A percentile compares a stretch with the other conserved stretches of the same genome.
Conservation (phyloP, 1,139 yeast genomes). For the Candida gigantensis region DNA sequence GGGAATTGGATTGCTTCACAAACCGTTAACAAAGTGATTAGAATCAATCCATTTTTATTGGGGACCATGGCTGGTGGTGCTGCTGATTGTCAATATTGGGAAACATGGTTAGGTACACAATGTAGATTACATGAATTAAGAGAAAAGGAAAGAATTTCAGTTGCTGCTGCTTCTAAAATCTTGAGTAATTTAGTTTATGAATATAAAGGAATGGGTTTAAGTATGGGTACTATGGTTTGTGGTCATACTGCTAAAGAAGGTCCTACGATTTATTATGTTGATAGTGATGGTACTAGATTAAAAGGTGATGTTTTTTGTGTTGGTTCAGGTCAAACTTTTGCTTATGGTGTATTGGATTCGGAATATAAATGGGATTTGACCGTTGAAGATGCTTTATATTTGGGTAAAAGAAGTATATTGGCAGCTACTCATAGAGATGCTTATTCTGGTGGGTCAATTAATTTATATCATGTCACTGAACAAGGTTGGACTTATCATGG, state of each 20-base stretch:
- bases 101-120: slow-evolving; percentile 97
- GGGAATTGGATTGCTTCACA: slow-evolving; percentile 99
- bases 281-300: slow-evolving; percentile 94
- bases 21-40: slow-evolving; percentile 95
- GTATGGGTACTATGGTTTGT: slow-evolving; percentile 99
- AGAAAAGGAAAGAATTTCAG: slow-evolving; percentile 91
- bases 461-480: slow-evolving; percentile 89
- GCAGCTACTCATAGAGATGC: slow-evolving; percentile 99
- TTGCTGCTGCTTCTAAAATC: slow-evolving; percentile 96
- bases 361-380: slow-evolving; percentile 86
- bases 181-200: slow-evolving; percentile 86
- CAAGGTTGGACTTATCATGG: slow-evolving; percentile 96
- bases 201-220: slow-evolving; percentile 97
- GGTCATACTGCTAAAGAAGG: slow-evolving; percentile 96
- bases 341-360: slow-evolving; percentile 97
- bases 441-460: slow-evolving; percentile 95
- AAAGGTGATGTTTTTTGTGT: slow-evolving; percentile 96
- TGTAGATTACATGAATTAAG: slow-evolving; percentile 93
- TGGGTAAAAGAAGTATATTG: slow-evolving; percentile 92
- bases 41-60: slow-evolving; percentile 88
- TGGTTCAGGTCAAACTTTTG: slow-evolving; percentile 99
- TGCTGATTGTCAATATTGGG: slow-evolving; percentile 99
- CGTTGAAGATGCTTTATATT: slow-evolving; percentile 89
- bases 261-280: slow-evolving; percentile 93
- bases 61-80: slow-evolving; percentile 99